Percentiles rank a stretch among this genome's conserved stretches.
phyloP scores from a whole-genome alignment of 768 basidiomycete genomes.

The Lactarius evosmus region DNA sequence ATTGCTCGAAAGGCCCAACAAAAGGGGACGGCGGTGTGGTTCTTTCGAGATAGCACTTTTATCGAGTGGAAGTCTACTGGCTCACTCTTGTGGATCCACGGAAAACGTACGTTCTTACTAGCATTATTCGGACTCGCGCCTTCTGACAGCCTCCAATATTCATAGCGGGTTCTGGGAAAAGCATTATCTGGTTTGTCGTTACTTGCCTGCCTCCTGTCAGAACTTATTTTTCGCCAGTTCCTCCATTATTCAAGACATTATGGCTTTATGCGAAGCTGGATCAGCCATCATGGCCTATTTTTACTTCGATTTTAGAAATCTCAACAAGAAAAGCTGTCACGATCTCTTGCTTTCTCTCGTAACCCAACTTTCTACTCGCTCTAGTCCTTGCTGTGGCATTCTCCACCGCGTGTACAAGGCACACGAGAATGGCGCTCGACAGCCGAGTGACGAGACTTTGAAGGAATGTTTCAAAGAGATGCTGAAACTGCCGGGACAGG shows the following conservation, averaged over 20 bases:
- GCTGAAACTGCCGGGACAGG: background rate
- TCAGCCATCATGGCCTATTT: background rate
- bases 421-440: background rate
- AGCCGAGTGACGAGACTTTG: background rate
- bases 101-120: background rate
- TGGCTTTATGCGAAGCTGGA: background rate
- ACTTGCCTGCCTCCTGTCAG: background rate
- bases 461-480: background rate
- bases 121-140: background rate
- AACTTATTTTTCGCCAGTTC: background rate
- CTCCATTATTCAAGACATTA: background rate
- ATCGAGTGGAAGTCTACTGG: background rate
- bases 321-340: background rate
- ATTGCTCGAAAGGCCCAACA: background rate
- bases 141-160: background rate
- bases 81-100: background rate
- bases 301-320: background rate
- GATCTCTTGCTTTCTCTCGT: background rate
- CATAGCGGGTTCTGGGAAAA: background rate
- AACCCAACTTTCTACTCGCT: background rate
- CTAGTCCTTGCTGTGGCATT: background rate
- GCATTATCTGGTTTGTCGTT: background rate
- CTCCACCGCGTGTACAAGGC: background rate
- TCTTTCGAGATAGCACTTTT: background rate
- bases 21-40: background rate